Percentiles rank a stretch among this genome's conserved stretches.
Conservation (phyloP, 768 basidiomycete species). For the Royoungia palumana region DNA sequence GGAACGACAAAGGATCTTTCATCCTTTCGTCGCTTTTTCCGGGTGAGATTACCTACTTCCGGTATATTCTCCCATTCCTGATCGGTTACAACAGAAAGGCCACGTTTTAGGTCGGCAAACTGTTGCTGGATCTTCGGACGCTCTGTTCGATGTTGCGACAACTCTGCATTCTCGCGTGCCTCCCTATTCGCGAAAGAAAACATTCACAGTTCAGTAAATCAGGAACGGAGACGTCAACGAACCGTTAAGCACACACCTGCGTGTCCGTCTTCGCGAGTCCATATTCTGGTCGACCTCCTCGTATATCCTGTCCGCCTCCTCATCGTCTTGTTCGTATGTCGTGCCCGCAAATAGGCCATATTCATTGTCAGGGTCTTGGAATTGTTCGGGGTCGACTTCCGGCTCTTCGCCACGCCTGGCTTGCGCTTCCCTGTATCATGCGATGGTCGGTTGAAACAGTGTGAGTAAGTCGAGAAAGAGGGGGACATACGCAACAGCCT, state of each 20-base stretch:
- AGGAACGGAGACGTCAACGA: conserved; percentile 27
- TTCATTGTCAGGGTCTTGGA: conserved; percentile 97
- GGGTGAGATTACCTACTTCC: conserved; percentile 93
- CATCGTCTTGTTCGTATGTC: conserved; percentile 95
- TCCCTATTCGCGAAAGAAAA: conserved; percentile 44
- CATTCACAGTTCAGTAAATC: not conserved
- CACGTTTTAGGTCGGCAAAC: conserved; percentile 93
- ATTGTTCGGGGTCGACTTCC: conserved; percentile 86
- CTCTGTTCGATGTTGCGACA: conserved; percentile 76
- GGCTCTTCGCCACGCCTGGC: conserved; percentile 83
- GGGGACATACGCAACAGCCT: conserved; percentile 73
- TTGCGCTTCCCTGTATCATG: conserved; percentile 70
- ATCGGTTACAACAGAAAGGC: conserved; percentile 81
- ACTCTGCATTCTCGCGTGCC: conserved; percentile 68
- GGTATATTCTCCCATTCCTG: conserved; percentile 93
- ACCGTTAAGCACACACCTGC: conserved; percentile 63
- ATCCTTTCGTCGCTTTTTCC: conserved; percentile 84
- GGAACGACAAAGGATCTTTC: conserved; percentile 88
- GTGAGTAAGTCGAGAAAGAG: not conserved
- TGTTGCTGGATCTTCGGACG: conserved; percentile 95
- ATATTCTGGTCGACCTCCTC: conserved; percentile 88
- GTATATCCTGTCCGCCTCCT: conserved; percentile 95
- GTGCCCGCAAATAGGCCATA: conserved; percentile 93
- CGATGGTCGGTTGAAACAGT: not conserved
- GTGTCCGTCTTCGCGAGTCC: conserved; percentile 77